Evolutionary conservation across 116 monocot species (phyloP).

Genomic region (Zostera marina): DNA sequence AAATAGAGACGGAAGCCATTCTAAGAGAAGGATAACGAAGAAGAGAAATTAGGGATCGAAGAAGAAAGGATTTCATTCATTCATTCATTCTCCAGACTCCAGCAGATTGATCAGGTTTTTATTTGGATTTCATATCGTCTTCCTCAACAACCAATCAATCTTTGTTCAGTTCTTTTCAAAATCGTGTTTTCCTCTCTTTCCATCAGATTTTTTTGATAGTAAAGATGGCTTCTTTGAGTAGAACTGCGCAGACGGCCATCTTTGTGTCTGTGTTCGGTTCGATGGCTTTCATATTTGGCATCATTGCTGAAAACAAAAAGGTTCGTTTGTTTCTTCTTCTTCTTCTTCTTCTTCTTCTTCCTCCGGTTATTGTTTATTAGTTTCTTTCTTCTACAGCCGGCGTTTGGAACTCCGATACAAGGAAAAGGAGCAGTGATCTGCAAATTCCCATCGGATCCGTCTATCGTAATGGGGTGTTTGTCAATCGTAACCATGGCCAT

Average conservation of each 20-base stretch:
- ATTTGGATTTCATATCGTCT: too few species aligned
- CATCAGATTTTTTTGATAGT: not conserved
- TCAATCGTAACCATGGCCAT: constrained; percentile 29
- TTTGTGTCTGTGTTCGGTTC: constrained; percentile 22
- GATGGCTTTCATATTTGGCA: constrained; percentile 27
- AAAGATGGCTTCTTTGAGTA: constrained; percentile 4
- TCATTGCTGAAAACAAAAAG: constrained; percentile 48
- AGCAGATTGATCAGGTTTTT: too few species aligned
- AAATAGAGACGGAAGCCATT: too few species aligned
- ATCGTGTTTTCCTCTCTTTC: too few species aligned
- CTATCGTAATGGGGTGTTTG: constrained; percentile 41
- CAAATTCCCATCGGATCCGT: constrained; percentile 63
- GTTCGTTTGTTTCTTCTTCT: constrained; percentile 5
- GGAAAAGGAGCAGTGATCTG: constrained; percentile 57
- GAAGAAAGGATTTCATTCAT: too few species aligned
- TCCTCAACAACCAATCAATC: too few species aligned
- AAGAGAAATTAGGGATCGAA: too few species aligned
- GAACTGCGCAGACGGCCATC: constrained; percentile 18
- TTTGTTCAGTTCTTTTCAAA: too few species aligned
- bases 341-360: not conserved
- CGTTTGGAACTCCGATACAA: constrained; percentile 33
- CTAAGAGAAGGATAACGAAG: too few species aligned
- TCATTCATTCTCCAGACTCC: too few species aligned
- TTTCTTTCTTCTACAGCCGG: constrained; percentile 24
- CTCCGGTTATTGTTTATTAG: not conserved